These are phyloP conservation scores for Fusarium sororula DNA, from an alignment of 2,329 filamentous ascomycete species.

Conservation along the genomic window DNA sequence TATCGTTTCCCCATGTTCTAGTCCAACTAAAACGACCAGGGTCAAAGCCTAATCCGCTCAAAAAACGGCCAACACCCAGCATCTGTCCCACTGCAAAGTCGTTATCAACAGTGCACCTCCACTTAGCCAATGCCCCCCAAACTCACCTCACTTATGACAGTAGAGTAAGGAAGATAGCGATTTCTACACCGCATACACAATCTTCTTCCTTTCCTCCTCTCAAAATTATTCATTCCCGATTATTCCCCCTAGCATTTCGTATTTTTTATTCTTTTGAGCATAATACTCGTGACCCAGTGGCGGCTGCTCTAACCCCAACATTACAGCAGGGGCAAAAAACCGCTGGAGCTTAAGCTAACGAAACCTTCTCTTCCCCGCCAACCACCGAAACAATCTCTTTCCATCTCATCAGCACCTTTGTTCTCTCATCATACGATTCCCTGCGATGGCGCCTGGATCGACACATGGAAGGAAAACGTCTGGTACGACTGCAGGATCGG, in stretches of 20 bases:
- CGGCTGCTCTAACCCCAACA: constrained; percentile 4
- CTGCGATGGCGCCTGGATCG: constrained; percentile 31
- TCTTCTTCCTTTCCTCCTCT: neutral
- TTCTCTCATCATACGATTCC: neutral
- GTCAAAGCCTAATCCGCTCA: neutral
- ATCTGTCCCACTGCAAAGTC: neutral
- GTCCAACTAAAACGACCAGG: neutral
- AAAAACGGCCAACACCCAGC: neutral
- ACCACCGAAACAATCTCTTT: neutral
- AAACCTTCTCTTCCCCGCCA: neutral
- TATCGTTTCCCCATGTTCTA: neutral
- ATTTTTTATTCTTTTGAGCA: neutral
- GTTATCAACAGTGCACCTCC: constrained; percentile 9
- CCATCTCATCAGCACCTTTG: neutral
- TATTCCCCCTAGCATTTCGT: neutral
- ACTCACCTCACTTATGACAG: neutral
- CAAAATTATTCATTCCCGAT: neutral
- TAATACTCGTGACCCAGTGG: constrained; percentile 2
- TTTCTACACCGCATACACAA: neutral
- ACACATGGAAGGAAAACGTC: constrained; percentile 30
- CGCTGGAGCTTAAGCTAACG: constrained; percentile 4
- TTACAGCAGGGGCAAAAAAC: neutral
- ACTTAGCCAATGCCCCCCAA: neutral
- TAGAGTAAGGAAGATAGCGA: neutral
- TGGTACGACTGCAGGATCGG: constrained; percentile 6